Percentiles rank a stretch among this genome's conserved stretches.
These are phyloP conservation scores for Novakomyces olei DNA, from an alignment of 805 yeast species.

Conservation along the genomic window DNA sequence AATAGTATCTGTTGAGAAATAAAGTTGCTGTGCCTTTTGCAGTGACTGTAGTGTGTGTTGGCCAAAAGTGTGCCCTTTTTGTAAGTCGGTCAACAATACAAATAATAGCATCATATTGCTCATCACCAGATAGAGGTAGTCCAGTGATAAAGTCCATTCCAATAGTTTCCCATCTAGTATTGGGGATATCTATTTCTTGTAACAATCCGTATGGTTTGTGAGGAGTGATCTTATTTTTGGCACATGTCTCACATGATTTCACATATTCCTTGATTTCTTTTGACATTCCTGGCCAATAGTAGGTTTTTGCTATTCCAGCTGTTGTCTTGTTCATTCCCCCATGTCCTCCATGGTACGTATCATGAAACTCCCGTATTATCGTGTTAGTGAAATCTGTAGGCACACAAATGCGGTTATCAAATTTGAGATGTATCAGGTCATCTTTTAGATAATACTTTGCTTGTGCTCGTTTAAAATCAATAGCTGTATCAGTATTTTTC, in stretches of 20 bases:
- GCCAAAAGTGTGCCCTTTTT: not conserved
- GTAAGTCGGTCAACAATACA: not conserved
- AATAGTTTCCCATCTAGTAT: constrained; percentile 6
- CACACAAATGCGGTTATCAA: too few relatives aligned
- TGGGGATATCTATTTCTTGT: constrained; percentile 6
- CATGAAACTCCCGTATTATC: too few relatives aligned
- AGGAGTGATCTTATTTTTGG: constrained; percentile 5
- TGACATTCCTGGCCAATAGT: constrained; percentile 7
- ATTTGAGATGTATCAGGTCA: too few relatives aligned
- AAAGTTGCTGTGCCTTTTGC: not conserved
- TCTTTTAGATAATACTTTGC: too few relatives aligned
- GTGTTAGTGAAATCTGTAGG: too few relatives aligned
- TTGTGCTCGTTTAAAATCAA: too few relatives aligned
- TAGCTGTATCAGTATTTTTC: too few relatives aligned
- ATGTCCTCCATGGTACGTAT: constrained; percentile 1
- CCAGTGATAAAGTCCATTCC: not conserved
- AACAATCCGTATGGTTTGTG: constrained; percentile 5
- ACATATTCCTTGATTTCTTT: constrained; percentile 5
- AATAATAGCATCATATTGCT: not conserved
- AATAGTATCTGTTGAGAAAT: not conserved
- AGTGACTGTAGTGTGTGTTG: not conserved
- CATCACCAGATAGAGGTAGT: not conserved
- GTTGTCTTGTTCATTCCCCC: constrained; percentile 3
- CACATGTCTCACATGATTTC: constrained; percentile 7
- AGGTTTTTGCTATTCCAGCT: not conserved